Percentiles rank a stretch among this genome's conserved stretches.
Conservation (phyloP, 768 basidiomycete species). For the Russula abietina region DNA sequence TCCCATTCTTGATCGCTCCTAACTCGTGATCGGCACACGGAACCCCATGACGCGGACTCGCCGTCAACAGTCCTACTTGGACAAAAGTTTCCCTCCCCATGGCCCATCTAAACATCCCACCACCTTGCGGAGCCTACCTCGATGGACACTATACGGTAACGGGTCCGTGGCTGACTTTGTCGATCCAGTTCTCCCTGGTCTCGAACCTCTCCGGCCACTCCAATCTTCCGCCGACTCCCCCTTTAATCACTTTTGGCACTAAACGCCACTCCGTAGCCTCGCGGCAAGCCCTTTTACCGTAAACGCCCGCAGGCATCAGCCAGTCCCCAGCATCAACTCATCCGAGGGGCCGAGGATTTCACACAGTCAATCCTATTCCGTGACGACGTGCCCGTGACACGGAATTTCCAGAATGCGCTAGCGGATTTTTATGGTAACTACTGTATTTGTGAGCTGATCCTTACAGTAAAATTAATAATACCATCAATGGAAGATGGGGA, state of each 20-base stretch:
- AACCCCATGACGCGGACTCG: background rate
- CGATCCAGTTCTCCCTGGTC: background rate
- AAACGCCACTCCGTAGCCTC: slow-evolving; percentile 8
- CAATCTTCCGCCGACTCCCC: slow-evolving; percentile 15
- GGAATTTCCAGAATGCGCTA: slow-evolving; percentile 11
- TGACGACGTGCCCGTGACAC: background rate
- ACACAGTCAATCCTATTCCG: background rate
- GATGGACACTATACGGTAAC: background rate
- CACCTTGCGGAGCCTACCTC: slow-evolving; percentile 7
- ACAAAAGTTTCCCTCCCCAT: background rate
- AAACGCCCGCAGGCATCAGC: background rate
- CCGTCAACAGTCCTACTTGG: background rate
- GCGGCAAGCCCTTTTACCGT: background rate
- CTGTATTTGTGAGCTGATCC: slow-evolving; percentile 4
- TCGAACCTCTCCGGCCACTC: slow-evolving; percentile 8
- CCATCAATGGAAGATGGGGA: background rate
- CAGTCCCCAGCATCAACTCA: background rate
- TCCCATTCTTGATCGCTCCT: slow-evolving; percentile 17
- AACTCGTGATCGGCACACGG: slow-evolving; percentile 2
- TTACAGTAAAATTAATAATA: background rate
- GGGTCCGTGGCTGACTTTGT: too few relatives aligned
- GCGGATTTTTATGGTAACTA: background rate
- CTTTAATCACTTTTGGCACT: slow-evolving; percentile 7
- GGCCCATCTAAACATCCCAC: too few relatives aligned
- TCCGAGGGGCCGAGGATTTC: too few relatives aligned